Conservation (phyloP, 1,284 basidiomycete species). For the Naganishia albida region DNA sequence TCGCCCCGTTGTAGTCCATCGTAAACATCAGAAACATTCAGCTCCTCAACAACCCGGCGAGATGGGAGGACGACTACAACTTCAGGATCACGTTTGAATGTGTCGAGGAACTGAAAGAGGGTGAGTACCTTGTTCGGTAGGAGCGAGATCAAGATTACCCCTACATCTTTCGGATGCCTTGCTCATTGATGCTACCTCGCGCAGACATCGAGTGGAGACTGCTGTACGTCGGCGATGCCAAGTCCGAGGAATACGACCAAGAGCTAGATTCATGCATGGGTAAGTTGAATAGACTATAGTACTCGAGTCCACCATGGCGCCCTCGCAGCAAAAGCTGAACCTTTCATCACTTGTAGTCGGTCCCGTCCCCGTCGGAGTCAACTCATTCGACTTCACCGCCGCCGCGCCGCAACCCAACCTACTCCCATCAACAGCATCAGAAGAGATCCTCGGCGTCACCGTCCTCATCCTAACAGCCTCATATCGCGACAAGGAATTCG, state of each 20-base stretch:
- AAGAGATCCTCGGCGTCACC: constrained; percentile 71
- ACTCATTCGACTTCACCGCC: constrained; percentile 94
- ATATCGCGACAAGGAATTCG: constrained; percentile 94
- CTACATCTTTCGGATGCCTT: neutral
- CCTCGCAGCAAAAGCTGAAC: too few relatives aligned
- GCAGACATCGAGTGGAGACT: constrained; percentile 96
- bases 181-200: neutral
- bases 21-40: constrained; percentile 59
- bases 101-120: constrained; percentile 87
- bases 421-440: constrained; percentile 64
- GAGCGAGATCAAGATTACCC: neutral
- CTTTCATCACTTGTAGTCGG: constrained; percentile 61
- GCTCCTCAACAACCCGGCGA: constrained; percentile 89
- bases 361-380: constrained; percentile 89
- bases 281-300: constrained; percentile 41
- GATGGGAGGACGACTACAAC: constrained; percentile 85
- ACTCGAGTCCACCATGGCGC: too few relatives aligned
- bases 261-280: constrained; percentile 92
- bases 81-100: constrained; percentile 98
- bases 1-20: constrained; percentile 21
- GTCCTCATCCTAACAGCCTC: constrained; percentile 92
- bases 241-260: constrained; percentile 87
- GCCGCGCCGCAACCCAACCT: constrained; percentile 67
- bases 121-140: constrained; percentile 54
- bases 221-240: constrained; percentile 94